Evolutionary conservation across 371 early-diverging fungal genomes (phyloP).

Genomic region (Lichtheimia ornata): DNA sequence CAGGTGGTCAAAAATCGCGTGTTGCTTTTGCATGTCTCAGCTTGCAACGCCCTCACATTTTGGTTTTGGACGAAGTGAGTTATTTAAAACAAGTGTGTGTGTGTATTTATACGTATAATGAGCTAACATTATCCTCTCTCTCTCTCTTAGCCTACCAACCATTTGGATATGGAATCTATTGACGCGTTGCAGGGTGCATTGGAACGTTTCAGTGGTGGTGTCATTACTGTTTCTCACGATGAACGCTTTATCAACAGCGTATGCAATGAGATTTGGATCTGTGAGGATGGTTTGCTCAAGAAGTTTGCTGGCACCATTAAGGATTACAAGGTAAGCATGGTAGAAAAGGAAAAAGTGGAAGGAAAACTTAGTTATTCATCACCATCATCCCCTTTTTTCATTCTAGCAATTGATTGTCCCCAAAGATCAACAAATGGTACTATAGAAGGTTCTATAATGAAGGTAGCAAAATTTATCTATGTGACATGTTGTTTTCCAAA

Average conservation of each 20-base stretch:
- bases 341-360: background rate
- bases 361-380: background rate
- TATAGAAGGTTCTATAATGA: too few species aligned
- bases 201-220: conserved; percentile 83
- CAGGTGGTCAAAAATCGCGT: conserved; percentile 98
- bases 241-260: conserved; percentile 86
- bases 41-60: conserved; percentile 89
- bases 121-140: background rate
- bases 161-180: conserved; percentile 91
- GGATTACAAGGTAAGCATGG: conserved; percentile 42
- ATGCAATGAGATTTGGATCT: conserved; percentile 91
- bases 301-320: conserved; percentile 67
- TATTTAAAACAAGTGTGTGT: background rate
- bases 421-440: background rate
- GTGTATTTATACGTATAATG: background rate
- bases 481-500: too few species aligned
- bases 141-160: conserved; percentile 74
- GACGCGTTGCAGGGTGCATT: conserved; percentile 87
- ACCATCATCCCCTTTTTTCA: background rate
- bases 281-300: conserved; percentile 62
- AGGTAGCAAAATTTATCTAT: too few species aligned
- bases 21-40: conserved; percentile 96
- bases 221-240: conserved; percentile 94
- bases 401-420: background rate
- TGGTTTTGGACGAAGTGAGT: conserved; percentile 93